phyloP scores from a whole-genome alignment of 1,284 basidiomycete species.

The Sporisorium scitamineum region DNA sequence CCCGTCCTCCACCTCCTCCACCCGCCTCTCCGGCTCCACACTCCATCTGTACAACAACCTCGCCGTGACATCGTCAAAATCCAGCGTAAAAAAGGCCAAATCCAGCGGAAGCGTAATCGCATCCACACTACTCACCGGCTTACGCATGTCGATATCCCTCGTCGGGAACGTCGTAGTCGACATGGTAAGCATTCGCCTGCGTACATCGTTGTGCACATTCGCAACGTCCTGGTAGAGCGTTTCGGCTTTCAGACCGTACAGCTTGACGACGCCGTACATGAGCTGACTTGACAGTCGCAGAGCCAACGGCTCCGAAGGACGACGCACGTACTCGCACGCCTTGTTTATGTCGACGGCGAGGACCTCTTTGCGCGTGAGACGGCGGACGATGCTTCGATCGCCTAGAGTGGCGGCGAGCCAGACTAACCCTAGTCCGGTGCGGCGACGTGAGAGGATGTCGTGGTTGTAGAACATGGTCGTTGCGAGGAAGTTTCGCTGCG shows the following conservation, averaged over 20 bases:
- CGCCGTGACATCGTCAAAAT: conserved; percentile 25
- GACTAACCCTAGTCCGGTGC: conserved; percentile 56
- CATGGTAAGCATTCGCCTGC: conserved; percentile 18
- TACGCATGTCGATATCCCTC: conserved; percentile 42
- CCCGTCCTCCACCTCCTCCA: conserved; percentile 10
- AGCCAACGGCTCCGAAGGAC: conserved; percentile 54
- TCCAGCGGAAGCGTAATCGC: conserved; percentile 45
- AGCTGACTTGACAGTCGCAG: conserved; percentile 57
- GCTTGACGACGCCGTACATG: conserved; percentile 55
- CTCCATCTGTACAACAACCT: conserved; percentile 20
- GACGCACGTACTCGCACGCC: conserved; percentile 40
- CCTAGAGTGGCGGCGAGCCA: conserved; percentile 64
- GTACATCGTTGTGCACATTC: conserved; percentile 31
- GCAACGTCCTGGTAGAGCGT: conserved; percentile 37
- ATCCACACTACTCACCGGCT: conserved; percentile 10
- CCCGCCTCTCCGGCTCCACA: conserved; percentile 11
- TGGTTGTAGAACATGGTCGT: conserved; percentile 57
- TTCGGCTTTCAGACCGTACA: conserved; percentile 51
- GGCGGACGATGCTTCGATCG: conserved; percentile 35
- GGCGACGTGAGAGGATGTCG: conserved; percentile 53
- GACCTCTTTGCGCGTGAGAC: conserved; percentile 50
- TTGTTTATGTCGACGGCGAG: conserved; percentile 35
- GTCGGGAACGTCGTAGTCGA: neutral
- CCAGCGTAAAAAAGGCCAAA: conserved; percentile 40
- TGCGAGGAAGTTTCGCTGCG: neutral